Evolutionary conservation across 2,329 filamentous ascomycete species (phyloP), one percentile per base, ranked within the genome.

Genomic region (Diaporthe amygdali): DNA sequence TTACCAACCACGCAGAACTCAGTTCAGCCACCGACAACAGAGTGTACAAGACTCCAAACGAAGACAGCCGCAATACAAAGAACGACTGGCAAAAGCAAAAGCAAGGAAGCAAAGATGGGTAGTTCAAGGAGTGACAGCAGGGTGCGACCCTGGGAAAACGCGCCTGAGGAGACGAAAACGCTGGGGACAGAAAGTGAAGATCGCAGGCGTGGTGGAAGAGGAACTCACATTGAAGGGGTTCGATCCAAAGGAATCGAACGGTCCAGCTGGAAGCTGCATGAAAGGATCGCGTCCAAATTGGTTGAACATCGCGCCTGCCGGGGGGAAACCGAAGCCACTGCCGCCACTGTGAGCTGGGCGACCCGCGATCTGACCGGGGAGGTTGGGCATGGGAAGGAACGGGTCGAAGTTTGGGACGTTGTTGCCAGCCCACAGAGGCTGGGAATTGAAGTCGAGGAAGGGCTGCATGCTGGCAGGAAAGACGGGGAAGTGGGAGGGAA

Each of bases 61-160:
- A 25, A 2, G 32, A 70, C n/a, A 54, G 1, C 34, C 64, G 25
- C 20, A 44, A 30, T 27, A 47, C 59, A 56, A 54, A n/a, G 55
- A 66, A 39, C 15, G 52, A 41, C 14, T n/a, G 34, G 34, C 10
- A 34, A 15, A 55, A 55, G 64, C 47, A 51, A 70, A 56, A 69
- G 67, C 69, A 74, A 75, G 72, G 70, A 74, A 72, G 56, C 71
- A 71, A 68, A 52, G 32, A 46, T 27, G 66, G 54, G 30, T 41
- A 47, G 56, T 72, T 76, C 76, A 78, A 79, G 76, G 74, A 76
- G 75, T 75, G 78, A 66, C 75, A 75, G 71, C 67, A 56, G 70
- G 75, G 22, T 49, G 66, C 39, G 74, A 77, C 74, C 77, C 71
- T 76, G 71, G 75, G 76, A 75, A 71, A 72, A 75, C 61, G 61